Base-by-base conservation (phyloP, 2,329 filamentous ascomycete species). In the Chaetothyriales sp. region DNA sequence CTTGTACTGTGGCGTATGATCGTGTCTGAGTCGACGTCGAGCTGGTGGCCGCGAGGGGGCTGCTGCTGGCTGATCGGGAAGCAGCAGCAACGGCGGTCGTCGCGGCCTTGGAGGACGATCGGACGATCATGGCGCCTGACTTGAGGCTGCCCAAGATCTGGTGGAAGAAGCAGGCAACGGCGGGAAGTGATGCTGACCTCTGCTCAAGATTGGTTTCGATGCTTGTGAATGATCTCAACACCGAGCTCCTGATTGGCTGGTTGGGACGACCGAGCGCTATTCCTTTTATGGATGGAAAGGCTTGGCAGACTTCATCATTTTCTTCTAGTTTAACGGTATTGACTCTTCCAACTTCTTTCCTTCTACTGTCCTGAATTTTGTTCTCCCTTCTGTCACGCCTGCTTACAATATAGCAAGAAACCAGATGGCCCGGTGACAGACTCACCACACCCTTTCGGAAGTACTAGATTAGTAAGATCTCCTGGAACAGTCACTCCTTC, bases 1-100 rank as follows among this genome's bases (percentile, higher is more conserved):
- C 84, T 67, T 86, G 81, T 60, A 88, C 84, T 55, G 85, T 87
- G 63, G 86, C 86, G 71, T 95, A 84, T 60, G 77, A 77, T 67
- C 90, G 82, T 64, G 69, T 70, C 66, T 80, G 78, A 59, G 58
- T 66, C 42, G 58, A 49, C n/a, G 54, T 51, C 46, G 57, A 52
- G 56, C 59, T 50, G 49, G 56, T 55, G 53, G 61, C 54, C 53
- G 56, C 47, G 47, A 57, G 36, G 39, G 56, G 52, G 47, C 55
- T 47, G 47, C 55, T 47, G 47, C 48, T 48, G 63, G 18, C 68
- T 65, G 55, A 69, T 70, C 70, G 75, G 74, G 59, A 75, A 66
- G 45, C 73, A 69, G 5, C 72, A 71, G 55, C 51, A 43, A 57
- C 55, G 47, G 59, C 59, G 46, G 55, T 57, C 46, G 56, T 55